phyloP scores from a whole-genome alignment of 2,329 filamentous ascomycete species.

The Eutypa lata region DNA sequence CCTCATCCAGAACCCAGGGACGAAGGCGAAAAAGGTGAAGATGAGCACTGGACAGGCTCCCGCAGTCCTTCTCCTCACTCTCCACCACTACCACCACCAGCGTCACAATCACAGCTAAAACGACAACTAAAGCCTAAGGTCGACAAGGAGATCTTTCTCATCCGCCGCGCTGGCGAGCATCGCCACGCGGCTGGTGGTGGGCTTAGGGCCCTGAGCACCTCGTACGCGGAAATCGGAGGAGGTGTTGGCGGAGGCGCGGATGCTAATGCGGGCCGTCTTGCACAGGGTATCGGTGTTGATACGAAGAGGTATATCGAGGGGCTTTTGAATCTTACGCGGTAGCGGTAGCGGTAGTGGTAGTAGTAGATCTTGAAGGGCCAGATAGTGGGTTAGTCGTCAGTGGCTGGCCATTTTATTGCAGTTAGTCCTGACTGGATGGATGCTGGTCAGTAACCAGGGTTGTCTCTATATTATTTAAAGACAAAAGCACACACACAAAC shows the following conservation, averaged over 20 bases:
- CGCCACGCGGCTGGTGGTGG: conserved; percentile 2
- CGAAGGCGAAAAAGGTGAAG: neutral
- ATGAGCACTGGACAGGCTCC: too few relatives aligned
- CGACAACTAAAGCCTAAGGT: conserved; percentile 21
- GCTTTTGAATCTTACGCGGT: conserved; percentile 55
- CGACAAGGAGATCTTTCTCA: conserved; percentile 59
- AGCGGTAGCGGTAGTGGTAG: too few relatives aligned
- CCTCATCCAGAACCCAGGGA: too few relatives aligned
- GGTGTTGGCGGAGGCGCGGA: conserved; percentile 35
- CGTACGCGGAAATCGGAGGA: conserved; percentile 29
- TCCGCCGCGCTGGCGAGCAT: conserved; percentile 59
- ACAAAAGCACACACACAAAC: too few relatives aligned
- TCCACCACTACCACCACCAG: neutral
- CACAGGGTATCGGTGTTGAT: conserved; percentile 74
- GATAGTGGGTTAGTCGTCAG: too few relatives aligned
- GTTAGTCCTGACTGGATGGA: too few relatives aligned
- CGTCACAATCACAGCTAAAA: neutral
- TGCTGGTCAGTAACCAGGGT: too few relatives aligned
- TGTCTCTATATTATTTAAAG: too few relatives aligned
- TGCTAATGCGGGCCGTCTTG: conserved; percentile 54
- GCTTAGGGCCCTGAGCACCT: conserved; percentile 29
- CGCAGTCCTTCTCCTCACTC: neutral
- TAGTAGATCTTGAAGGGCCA: too few relatives aligned
- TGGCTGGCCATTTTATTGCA: too few relatives aligned
- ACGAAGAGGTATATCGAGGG: conserved; percentile 73